Evolutionary conservation across 805 yeast species (phyloP).

Genomic region (Yarrowia deformans): DNA sequence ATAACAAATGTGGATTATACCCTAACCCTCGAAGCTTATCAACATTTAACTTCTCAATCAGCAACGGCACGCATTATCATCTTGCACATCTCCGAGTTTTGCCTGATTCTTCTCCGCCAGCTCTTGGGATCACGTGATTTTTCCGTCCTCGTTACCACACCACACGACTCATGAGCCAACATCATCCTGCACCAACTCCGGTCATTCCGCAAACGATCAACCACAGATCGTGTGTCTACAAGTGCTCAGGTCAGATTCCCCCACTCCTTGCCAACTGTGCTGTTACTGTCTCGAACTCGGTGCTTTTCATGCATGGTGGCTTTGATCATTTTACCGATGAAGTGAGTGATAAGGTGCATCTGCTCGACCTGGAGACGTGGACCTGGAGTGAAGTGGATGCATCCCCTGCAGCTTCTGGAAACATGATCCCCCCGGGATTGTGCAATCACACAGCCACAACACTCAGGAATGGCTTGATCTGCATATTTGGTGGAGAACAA

Average conservation of each 20-base stretch:
- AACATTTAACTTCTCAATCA: neutral
- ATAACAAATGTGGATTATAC: no score
- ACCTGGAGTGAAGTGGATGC: conserved; percentile 27
- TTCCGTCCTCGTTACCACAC: no score
- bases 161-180: neutral
- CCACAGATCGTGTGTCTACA: conserved; percentile 14
- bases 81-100: neutral
- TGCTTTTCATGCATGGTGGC: conserved; percentile 24
- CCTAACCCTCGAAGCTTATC: neutral
- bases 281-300: conserved; percentile 3
- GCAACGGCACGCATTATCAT: conserved; percentile 22
- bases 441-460: conserved; percentile 22
- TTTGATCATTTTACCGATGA: conserved; percentile 31
- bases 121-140: neutral
- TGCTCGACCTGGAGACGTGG: conserved; percentile 9
- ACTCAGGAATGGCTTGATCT: conserved; percentile 1
- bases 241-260: conserved; percentile 17
- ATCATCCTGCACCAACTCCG: neutral
- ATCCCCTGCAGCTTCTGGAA: neutral
- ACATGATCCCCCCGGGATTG: neutral
- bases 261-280: conserved; percentile 27
- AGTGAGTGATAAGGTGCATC: conserved; percentile 13
- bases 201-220: conserved; percentile 9
- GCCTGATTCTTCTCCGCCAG: neutral
- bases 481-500: conserved; percentile 21